Base-by-base conservation (phyloP, 2,329 filamentous ascomycete species). In the Lasiodiplodia theobromae region DNA sequence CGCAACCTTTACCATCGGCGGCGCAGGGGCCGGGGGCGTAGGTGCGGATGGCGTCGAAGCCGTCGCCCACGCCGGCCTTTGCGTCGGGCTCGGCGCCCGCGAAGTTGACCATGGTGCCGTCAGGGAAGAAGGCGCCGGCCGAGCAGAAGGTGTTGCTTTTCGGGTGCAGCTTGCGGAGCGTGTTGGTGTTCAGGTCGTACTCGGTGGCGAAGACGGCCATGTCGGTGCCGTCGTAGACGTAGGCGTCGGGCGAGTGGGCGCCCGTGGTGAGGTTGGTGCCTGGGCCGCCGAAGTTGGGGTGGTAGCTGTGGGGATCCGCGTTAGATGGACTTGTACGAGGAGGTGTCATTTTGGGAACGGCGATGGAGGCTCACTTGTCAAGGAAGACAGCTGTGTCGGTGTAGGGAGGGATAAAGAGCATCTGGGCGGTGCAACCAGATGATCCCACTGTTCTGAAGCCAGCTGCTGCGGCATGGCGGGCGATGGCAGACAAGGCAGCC, bases 371-470 rank as follows among this genome's bases (percentile, higher is more conserved):
- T 67, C 51, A 71, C 68, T 71, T 71, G 58, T 71, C 70, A 7
- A 71, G 69, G 28, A 71, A 71, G 0, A 71, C 67, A 6, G 69
- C 70, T 16, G 60, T 71, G 4, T 71, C 67, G 11, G 70, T 71
- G 25, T 66, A 70, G 1, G 70, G 69, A 37, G 67, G 70, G 12
- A 70, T 64, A 21, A 71, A 71, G 14, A 56, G 51, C 70, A 71
- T 70, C 58, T 71, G 70, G 4, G 58, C 67, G 18, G 66, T 56
- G 37, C 69, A 70, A 40, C 70, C 70, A 11, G 69, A 71, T 18
- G 70, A 68, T 18, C 70, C 70, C 2, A 70, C 67, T 53, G 70
- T 71, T n/a, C 70, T 63, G 38, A 70, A 71, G 10, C 70, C 67
- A 10, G 69, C 58, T 10, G 56, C 66, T n/a, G 66, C 57, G 23